A percentile compares a stretch with the other conserved stretches of the same genome.
Evolutionary conservation across 768 basidiomycete genomes (phyloP).

Genomic region (Rhizopogon salebrosus): DNA sequence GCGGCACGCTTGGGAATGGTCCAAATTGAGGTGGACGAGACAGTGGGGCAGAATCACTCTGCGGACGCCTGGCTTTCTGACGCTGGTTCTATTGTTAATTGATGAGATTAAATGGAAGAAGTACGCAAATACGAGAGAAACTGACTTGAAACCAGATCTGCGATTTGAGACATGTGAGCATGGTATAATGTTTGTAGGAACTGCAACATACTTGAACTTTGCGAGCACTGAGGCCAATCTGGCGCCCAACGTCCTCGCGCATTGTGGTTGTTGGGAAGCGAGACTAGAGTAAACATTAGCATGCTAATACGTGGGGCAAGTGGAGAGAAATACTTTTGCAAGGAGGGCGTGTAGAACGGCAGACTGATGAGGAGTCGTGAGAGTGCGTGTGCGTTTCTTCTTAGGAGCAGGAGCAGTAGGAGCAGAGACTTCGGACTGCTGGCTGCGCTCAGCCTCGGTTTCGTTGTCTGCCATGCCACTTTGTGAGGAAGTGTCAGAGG

Average conservation of each 20-base stretch:
- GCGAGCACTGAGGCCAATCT: conserved; percentile 84
- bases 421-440: conserved; percentile 33
- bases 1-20: conserved; percentile 46
- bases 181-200: conserved; percentile 2
- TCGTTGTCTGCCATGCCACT: conserved; percentile 58
- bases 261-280: conserved; percentile 85
- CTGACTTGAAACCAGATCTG: conserved; percentile 88
- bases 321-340: conserved; percentile 58
- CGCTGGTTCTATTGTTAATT: conserved; percentile 64
- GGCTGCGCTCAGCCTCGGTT: conserved; percentile 40
- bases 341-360: conserved; percentile 82
- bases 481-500: conserved; percentile 43
- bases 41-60: conserved; percentile 50
- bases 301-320: background rate
- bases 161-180: conserved; percentile 8
- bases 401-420: conserved; percentile 33
- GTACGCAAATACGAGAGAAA: background rate
- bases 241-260: conserved; percentile 82
- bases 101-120: conserved; percentile 4
- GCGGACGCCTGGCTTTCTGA: conserved; percentile 79
- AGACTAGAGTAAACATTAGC: conserved; percentile 43
- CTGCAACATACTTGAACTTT: conserved; percentile 74
- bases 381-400: conserved; percentile 75
- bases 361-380: conserved; percentile 86
- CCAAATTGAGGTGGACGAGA: conserved; percentile 58